Percentiles rank a stretch among this genome's conserved stretches.
Conservation (phyloP, 768 basidiomycete genomes). For the Mycena pura region DNA sequence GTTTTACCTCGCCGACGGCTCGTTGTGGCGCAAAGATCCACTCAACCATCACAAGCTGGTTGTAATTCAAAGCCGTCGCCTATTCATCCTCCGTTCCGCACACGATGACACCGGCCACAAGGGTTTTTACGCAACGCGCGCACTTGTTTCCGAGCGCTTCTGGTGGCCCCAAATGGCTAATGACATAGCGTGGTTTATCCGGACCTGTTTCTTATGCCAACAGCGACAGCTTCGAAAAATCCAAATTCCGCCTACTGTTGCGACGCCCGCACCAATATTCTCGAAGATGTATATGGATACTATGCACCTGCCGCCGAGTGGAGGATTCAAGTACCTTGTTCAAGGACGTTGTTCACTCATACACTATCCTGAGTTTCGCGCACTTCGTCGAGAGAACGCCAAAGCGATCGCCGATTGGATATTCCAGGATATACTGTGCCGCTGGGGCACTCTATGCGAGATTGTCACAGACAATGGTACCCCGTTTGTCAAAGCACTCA, state of each 20-base stretch:
- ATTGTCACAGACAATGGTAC: constrained; percentile 29
- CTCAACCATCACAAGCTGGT: constrained; percentile 32
- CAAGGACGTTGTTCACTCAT: constrained; percentile 11
- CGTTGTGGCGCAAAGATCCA: constrained; percentile 28
- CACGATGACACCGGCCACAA: constrained; percentile 35
- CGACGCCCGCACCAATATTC: constrained; percentile 11
- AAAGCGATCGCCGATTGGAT: constrained; percentile 15
- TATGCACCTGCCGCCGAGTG: constrained; percentile 30
- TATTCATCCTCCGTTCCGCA: constrained; percentile 33
- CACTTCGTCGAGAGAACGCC: constrained; percentile 6
- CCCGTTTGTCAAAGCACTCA: constrained; percentile 11
- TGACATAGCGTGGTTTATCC: constrained; percentile 30
- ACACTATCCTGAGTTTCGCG: not conserved
- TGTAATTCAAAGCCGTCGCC: constrained; percentile 9
- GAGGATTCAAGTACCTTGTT: constrained; percentile 5
- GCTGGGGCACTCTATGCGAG: constrained; percentile 16
- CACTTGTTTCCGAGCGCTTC: constrained; percentile 21
- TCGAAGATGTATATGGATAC: not conserved
- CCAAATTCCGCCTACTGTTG: constrained; percentile 19
- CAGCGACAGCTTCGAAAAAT: constrained; percentile 22
- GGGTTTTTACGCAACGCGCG: constrained; percentile 26
- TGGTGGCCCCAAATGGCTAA: constrained; percentile 33
- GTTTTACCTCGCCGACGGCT: constrained; percentile 37
- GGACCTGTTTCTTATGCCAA: constrained; percentile 33
- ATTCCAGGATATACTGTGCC: constrained; percentile 29